Percentiles rank a stretch among this genome's conserved stretches.
These are phyloP conservation scores for Eucalyptus guilfoylei DNA, from an alignment of 345 rosid species.

Conservation along the genomic window DNA sequence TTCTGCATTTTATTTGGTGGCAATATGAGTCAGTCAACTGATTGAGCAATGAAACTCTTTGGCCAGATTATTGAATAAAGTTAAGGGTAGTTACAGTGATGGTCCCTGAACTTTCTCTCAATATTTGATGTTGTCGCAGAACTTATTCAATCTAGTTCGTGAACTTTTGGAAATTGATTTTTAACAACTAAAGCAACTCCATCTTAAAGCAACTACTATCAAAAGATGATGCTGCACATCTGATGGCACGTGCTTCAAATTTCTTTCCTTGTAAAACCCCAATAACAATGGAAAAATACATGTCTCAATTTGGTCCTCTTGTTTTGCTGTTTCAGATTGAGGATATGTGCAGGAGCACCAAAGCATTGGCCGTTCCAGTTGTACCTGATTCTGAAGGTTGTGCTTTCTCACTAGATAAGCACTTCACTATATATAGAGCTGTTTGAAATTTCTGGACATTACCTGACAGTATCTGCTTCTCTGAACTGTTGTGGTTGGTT, in stretches of 20 bases:
- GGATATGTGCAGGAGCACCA: slow-evolving; percentile 66
- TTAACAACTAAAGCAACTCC: background rate
- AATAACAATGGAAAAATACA: background rate
- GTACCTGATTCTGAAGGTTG: slow-evolving; percentile 89
- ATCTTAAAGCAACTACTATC: background rate
- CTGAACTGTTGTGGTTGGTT: background rate
- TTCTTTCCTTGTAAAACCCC: background rate
- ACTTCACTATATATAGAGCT: background rate
- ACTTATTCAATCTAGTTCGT: background rate
- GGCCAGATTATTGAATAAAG: background rate
- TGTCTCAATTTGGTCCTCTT: background rate
- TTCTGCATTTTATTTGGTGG: background rate
- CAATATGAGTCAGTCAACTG: background rate
- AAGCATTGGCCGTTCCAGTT: slow-evolving; percentile 81
- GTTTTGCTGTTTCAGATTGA: slow-evolving; percentile 48
- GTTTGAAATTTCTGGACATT: background rate
- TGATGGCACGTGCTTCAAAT: background rate
- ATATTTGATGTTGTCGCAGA: background rate
- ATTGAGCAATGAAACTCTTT: background rate
- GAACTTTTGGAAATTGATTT: background rate
- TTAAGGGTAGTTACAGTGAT: background rate
- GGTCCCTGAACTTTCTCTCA: background rate
- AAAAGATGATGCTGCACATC: background rate
- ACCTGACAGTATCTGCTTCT: background rate
- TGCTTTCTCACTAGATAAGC: background rate